A percentile compares a stretch with the other conserved stretches of the same genome.
phyloP scores from a whole-genome alignment of 106 monocot species.

The Dactylorhiza incarnata region DNA sequence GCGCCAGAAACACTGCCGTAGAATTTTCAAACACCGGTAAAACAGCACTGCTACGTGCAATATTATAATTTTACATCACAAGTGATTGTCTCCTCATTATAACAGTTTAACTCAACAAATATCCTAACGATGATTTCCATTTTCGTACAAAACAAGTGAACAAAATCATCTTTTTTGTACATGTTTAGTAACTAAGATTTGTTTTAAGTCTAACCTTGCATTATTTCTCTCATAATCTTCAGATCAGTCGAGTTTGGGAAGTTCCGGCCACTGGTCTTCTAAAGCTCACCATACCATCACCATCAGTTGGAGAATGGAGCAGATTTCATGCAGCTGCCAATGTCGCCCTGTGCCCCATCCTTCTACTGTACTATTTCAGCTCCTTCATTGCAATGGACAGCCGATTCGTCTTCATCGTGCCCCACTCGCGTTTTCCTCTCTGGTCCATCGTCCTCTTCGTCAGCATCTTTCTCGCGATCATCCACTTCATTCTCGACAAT shows the following conservation, averaged over 20 bases:
- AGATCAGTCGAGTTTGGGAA: slow-evolving; percentile 58
- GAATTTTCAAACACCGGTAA: too few species aligned
- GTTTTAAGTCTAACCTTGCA: too few species aligned
- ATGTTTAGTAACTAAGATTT: too few species aligned
- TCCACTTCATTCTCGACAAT: slow-evolving; percentile 53
- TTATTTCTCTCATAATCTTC: neutral
- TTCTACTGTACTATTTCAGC: slow-evolving; percentile 55
- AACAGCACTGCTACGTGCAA: too few species aligned
- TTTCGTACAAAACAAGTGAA: too few species aligned
- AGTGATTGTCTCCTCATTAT: too few species aligned
- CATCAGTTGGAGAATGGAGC: slow-evolving; percentile 48
- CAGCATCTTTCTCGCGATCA: slow-evolving; percentile 38
- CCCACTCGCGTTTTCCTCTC: slow-evolving; percentile 44
- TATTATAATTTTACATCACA: too few species aligned
- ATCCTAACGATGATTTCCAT: too few species aligned
- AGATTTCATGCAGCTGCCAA: slow-evolving; percentile 70
- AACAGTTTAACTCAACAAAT: too few species aligned
- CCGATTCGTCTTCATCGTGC: slow-evolving; percentile 57
- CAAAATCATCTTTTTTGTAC: too few species aligned
- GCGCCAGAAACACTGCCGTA: too few species aligned
- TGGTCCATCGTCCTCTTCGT: slow-evolving; percentile 61
- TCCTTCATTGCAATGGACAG: slow-evolving; percentile 49
- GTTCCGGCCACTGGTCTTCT: slow-evolving; percentile 58
- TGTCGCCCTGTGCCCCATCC: slow-evolving; percentile 61
- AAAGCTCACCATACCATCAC: slow-evolving; percentile 79